Evolutionary conservation across 2,329 filamentous ascomycete species (phyloP).

Genomic region (Colletotrichum paranaense): DNA sequence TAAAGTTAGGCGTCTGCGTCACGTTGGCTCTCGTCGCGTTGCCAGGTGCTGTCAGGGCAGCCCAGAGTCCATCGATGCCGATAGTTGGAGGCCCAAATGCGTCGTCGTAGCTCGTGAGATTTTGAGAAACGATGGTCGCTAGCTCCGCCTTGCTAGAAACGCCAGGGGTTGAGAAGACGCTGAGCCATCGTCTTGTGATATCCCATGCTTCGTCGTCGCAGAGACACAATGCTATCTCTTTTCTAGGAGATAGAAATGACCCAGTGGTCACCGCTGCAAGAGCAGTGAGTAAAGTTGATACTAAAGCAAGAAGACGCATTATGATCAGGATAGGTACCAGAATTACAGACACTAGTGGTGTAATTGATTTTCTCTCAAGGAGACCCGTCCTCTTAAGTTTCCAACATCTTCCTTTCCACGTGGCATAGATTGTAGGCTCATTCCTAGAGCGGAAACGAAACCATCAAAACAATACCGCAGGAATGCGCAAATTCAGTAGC

Average conservation of each 20-base stretch:
- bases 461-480: background rate
- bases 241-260: background rate
- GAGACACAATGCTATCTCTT: conserved; percentile 1
- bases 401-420: background rate
- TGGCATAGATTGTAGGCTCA: too few species aligned
- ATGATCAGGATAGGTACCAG: background rate
- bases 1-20: conserved; percentile 2
- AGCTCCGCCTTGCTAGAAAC: conserved; percentile 15
- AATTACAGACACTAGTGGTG: too few species aligned
- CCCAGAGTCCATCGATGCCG: conserved; percentile 20
- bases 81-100: conserved; percentile 6
- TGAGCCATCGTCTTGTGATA: conserved; percentile 24
- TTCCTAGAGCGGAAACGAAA: background rate
- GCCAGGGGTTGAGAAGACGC: conserved; percentile 11
- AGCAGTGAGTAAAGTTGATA: background rate
- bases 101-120: conserved; percentile 24
- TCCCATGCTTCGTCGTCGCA: conserved; percentile 20
- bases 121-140: conserved; percentile 6
- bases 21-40: conserved; percentile 6
- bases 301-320: background rate
- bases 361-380: background rate
- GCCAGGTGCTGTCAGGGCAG: background rate
- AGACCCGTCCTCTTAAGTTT: background rate
- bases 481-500: background rate
- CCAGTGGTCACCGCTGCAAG: background rate